These are phyloP conservation scores for Exserohilum turcica DNA, from an alignment of 2,329 filamentous ascomycete genomes.

Conservation along the genomic window DNA sequence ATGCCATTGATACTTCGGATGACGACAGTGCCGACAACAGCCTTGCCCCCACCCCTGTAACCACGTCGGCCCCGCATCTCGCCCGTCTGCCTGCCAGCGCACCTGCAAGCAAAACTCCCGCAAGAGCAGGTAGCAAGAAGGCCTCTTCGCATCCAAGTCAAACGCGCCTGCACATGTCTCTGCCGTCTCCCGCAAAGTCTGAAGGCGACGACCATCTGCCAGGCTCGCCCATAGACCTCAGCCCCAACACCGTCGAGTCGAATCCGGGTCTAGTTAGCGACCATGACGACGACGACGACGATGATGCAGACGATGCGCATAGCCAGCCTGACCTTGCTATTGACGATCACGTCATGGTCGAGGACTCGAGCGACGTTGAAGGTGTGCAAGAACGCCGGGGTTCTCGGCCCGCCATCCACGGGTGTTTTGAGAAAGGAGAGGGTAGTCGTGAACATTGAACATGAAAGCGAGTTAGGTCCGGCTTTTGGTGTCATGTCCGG, in stretches of 20 bases:
- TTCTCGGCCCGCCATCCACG: conserved; percentile 38
- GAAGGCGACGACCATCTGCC: conserved; percentile 37
- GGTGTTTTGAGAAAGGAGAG: conserved; percentile 44
- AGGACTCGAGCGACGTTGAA: conserved; percentile 48
- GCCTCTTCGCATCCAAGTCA: conserved; percentile 34
- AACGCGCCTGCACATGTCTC: conserved; percentile 39
- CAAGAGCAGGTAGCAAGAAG: conserved; percentile 44
- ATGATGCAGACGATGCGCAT: conserved; percentile 46
- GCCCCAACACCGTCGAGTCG: conserved; percentile 55
- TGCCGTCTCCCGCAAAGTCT: conserved; percentile 36
- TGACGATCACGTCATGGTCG: conserved; percentile 46
- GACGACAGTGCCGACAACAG: conserved; percentile 41
- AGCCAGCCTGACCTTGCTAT: conserved; percentile 45
- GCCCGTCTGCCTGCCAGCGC: conserved; percentile 40
- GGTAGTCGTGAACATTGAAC: conserved; percentile 44
- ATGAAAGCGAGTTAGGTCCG: conserved; percentile 34
- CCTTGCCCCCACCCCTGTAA: conserved; percentile 36
- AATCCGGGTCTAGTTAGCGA: conserved; percentile 58
- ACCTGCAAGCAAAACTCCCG: conserved; percentile 37
- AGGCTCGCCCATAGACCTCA: conserved; percentile 49
- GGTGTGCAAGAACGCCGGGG: conserved; percentile 41
- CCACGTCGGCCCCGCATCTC: conserved; percentile 36
- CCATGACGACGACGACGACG: conserved; percentile 56
- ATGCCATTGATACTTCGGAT: conserved; percentile 43
- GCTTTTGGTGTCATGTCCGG: conserved; percentile 23